Percentiles rank a stretch among this genome's conserved stretches.
Evolutionary conservation across 2,329 filamentous ascomycete species (phyloP).

Genomic region (Colletotrichum tabaci): DNA sequence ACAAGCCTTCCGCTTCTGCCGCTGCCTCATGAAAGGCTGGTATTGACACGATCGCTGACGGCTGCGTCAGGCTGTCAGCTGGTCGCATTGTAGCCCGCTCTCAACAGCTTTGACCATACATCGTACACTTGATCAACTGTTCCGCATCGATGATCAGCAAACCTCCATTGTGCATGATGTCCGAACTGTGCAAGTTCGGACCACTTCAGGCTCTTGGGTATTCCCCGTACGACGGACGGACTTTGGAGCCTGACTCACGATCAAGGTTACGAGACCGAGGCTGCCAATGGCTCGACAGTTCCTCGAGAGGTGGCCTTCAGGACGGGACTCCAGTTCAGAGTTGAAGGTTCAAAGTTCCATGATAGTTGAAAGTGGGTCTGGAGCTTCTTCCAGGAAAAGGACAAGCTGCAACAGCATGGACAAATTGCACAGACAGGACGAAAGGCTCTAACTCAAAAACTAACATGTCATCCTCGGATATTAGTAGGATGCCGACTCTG

Average conservation of each 20-base stretch:
- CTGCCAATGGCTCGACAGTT: neutral
- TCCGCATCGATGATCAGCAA: conserved; percentile 3
- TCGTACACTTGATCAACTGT: neutral
- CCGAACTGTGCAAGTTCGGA: conserved; percentile 1
- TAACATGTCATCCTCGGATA: neutral
- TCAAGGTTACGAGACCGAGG: neutral
- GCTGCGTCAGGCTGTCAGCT: neutral
- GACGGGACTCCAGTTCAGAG: neutral
- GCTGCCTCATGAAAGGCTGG: neutral
- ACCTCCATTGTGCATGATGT: neutral
- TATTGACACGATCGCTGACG: neutral
- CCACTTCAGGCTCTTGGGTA: neutral
- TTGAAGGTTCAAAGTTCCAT: no score
- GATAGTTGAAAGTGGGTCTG: no score
- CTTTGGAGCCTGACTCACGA: neutral
- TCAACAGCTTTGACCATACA: neutral
- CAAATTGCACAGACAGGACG: no score
- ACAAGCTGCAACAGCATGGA: neutral
- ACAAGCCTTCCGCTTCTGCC: no score
- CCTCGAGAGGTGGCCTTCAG: neutral
- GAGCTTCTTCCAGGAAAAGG: neutral
- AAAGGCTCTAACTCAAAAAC: neutral
- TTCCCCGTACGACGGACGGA: neutral
- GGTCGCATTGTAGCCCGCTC: neutral
- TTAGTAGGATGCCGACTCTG: neutral